Evolutionary conservation across 2,329 filamentous ascomycete genomes (phyloP).

Genomic region (Ceratocystis eucalypticola): DNA sequence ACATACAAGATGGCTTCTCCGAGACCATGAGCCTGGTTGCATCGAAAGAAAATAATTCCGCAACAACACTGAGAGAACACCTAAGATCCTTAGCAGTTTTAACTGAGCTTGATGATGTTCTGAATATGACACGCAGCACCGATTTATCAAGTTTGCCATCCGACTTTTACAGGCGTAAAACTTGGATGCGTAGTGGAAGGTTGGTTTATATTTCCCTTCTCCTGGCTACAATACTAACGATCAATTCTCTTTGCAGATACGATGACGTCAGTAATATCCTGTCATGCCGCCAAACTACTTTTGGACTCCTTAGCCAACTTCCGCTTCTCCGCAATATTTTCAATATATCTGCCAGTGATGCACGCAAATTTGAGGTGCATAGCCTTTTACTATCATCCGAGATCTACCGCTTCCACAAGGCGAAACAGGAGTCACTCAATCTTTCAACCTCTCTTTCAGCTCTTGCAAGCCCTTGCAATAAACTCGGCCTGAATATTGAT

Average conservation of each 20-base stretch:
- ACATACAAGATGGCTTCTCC: conserved; percentile 50
- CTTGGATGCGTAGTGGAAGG: conserved; percentile 75
- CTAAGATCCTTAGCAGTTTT: conserved; percentile 56
- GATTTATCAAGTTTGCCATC: conserved; percentile 50
- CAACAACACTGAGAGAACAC: conserved; percentile 38
- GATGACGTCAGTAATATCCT: conserved; percentile 68
- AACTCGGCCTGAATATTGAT: conserved; percentile 62
- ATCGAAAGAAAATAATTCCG: conserved; percentile 35
- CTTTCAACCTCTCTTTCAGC: conserved; percentile 72
- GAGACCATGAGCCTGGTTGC: conserved; percentile 46
- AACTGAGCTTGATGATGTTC: conserved; percentile 66
- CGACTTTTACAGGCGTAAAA: conserved; percentile 49
- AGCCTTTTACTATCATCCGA: conserved; percentile 62
- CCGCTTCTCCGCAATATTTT: conserved; percentile 46
- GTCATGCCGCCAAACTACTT: conserved; percentile 68
- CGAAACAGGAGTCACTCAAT: conserved; percentile 74
- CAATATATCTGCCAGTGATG: conserved; percentile 47
- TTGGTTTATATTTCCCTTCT: conserved; percentile 30
- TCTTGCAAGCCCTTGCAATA: conserved; percentile 54
- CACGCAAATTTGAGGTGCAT: conserved; percentile 59
- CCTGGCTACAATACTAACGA: conserved; percentile 22
- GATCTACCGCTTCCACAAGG: conserved; percentile 66
- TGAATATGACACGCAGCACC: conserved; percentile 45
- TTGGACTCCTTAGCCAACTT: conserved; percentile 65
- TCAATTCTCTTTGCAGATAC: conserved; percentile 36